A percentile compares a stretch with the other conserved stretches of the same genome.
phyloP scores from a whole-genome alignment of 805 yeast species.

The Pichia rugopelliculosa region DNA sequence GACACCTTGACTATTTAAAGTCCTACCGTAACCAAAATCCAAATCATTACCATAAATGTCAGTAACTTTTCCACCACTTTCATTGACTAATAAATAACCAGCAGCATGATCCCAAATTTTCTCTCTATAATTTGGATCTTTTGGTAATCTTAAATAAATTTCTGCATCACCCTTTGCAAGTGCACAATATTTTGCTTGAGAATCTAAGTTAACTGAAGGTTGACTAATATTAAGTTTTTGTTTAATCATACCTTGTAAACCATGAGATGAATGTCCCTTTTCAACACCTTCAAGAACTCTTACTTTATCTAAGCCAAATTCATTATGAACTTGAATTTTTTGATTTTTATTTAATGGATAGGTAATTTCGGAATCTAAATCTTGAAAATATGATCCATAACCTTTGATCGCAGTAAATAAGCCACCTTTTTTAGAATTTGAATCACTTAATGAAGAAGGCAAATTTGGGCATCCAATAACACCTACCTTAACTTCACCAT shows the following conservation, averaged over 20 bases:
- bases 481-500: conserved; percentile 81
- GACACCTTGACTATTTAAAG: conserved; percentile 80
- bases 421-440: conserved; percentile 52
- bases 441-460: conserved; percentile 38
- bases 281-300: conserved; percentile 91
- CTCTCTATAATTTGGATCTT: conserved; percentile 67
- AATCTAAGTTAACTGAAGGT: conserved; percentile 70
- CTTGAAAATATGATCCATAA: conserved; percentile 56
- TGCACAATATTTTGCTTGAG: conserved; percentile 94
- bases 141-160: conserved; percentile 82
- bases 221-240: conserved; percentile 48
- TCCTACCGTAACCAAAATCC: conserved; percentile 82
- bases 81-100: conserved; percentile 77
- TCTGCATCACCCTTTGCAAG: conserved; percentile 90
- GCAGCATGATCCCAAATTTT: conserved; percentile 99
- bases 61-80: conserved; percentile 87
- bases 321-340: conserved; percentile 46
- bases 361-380: conserved; percentile 30
- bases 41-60: conserved; percentile 71
- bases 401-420: conserved; percentile 63
- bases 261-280: conserved; percentile 89
- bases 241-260: conserved; percentile 74
- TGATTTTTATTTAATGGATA: conserved; percentile 30
- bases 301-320: conserved; percentile 39
- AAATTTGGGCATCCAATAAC: conserved; percentile 96